Evolutionary conservation across 495 filamentous ascomycete genomes (phyloP).

Genomic region (Niebla homalea): DNA sequence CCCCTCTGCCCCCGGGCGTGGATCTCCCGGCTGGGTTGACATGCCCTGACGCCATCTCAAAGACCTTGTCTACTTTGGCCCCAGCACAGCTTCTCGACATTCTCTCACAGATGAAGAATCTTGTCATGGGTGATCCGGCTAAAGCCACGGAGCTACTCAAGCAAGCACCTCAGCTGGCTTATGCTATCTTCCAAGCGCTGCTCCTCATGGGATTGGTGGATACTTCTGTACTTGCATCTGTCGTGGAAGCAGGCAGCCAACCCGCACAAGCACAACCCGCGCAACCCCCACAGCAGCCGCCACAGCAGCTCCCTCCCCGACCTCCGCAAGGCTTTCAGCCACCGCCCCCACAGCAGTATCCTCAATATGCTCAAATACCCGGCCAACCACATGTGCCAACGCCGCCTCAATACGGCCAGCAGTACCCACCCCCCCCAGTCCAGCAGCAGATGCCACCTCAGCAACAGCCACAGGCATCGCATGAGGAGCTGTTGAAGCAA

Average conservation of each 20-base stretch:
- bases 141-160: conserved; percentile 78
- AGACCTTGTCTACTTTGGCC: conserved; percentile 72
- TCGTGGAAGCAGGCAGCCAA: conserved; percentile 42
- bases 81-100: conserved; percentile 88
- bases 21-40: conserved; percentile 68
- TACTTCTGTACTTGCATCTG: conserved; percentile 38
- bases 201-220: conserved; percentile 90
- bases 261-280: conserved; percentile 19
- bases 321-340: conserved; percentile 9
- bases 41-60: conserved; percentile 80
- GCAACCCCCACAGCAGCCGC: conserved; percentile 14
- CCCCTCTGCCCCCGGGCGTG: conserved; percentile 70
- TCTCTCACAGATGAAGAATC: conserved; percentile 82
- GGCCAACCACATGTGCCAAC: not conserved
- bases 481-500: conserved; percentile 57
- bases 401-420: conserved; percentile 9
- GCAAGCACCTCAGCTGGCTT: conserved; percentile 84
- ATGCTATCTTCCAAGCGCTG: conserved; percentile 90
- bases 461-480: conserved; percentile 29
- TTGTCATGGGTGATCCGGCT: conserved; percentile 65
- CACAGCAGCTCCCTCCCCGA: conserved; percentile 9
- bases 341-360: conserved; percentile 19
- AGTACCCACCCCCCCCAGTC: conserved; percentile 9
- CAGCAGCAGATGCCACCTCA: conserved; percentile 31
- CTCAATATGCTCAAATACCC: conserved; percentile 6